Evolutionary conservation across 208 protist species (phyloP).

Genomic region (Leishmania tropica): DNA sequence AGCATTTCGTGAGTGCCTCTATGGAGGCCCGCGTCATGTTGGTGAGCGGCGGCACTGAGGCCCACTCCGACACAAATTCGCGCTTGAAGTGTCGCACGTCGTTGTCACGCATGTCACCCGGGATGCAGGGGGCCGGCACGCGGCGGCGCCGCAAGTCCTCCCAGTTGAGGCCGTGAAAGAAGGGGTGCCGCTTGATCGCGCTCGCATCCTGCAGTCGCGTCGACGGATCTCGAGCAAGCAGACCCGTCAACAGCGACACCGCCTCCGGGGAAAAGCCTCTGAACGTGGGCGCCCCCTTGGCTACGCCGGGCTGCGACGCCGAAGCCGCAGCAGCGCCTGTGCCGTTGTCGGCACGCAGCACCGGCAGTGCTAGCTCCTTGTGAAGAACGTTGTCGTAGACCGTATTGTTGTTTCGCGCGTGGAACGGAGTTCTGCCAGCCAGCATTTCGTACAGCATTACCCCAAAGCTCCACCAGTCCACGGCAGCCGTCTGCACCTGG

Average conservation of each 20-base stretch:
- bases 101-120: conserved; percentile 36
- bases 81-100: conserved; percentile 82
- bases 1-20: conserved; percentile 55
- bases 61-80: conserved; percentile 83
- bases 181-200: conserved; percentile 66
- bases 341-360: conserved; percentile 13
- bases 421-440: conserved; percentile 90
- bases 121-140: conserved; percentile 51
- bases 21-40: conserved; percentile 54
- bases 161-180: conserved; percentile 79
- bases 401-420: conserved; percentile 82
- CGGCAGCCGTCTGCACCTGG: conserved; percentile 89
- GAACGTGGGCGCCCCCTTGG: conserved; percentile 13
- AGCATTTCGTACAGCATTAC: conserved; percentile 96
- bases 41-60: conserved; percentile 45
- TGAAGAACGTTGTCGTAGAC: conserved; percentile 81
- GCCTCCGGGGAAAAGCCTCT: conserved; percentile 60
- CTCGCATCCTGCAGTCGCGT: conserved; percentile 43
- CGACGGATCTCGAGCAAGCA: conserved; percentile 58
- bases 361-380: conserved; percentile 46
- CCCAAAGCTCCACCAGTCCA: conserved; percentile 97
- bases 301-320: neutral
- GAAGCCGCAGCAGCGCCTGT: neutral
- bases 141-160: conserved; percentile 43
- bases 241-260: conserved; percentile 50